phyloP scores from a whole-genome alignment of 768 basidiomycete species.

The Neoboletus brunneissimus region DNA sequence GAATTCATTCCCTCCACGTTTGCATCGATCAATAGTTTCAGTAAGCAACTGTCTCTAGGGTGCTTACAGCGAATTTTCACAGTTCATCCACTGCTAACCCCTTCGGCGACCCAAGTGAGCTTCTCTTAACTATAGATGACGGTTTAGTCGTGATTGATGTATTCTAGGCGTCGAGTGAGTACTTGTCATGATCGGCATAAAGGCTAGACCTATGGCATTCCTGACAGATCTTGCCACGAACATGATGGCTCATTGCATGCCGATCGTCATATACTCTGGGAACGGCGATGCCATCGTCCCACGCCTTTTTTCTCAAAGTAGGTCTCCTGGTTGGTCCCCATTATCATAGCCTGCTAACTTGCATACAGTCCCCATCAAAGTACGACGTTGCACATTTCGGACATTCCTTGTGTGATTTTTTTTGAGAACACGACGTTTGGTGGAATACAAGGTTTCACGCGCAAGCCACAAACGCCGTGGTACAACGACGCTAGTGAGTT shows the following conservation, averaged over 20 bases:
- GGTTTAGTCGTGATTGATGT: neutral
- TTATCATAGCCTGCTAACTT: conserved; percentile 2
- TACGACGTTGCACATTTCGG: conserved; percentile 14
- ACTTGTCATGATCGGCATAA: neutral
- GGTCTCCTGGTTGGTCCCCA: conserved; percentile 4
- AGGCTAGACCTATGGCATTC: conserved; percentile 40
- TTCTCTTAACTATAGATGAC: neutral
- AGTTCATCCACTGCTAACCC: conserved; percentile 2
- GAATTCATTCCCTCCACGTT: conserved; percentile 26
- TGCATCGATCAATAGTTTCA: neutral
- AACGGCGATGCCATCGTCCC: conserved; percentile 66
- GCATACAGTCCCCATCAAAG: conserved; percentile 52
- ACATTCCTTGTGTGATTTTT: neutral
- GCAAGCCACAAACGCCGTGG: conserved; percentile 67
- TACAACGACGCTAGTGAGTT: conserved; percentile 51
- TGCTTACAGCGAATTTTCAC: neutral
- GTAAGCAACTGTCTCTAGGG: conserved; percentile 11
- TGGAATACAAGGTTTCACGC: conserved; percentile 70
- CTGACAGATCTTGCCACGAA: conserved; percentile 65
- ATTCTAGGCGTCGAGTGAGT: conserved; percentile 36
- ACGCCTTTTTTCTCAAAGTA: conserved; percentile 62
- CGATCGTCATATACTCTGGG: conserved; percentile 58
- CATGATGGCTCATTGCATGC: conserved; percentile 45
- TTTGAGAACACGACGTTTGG: conserved; percentile 76
- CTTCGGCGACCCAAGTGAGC: conserved; percentile 34